These are phyloP conservation scores for Russula vinacea DNA, from an alignment of 768 basidiomycete species.

Conservation along the genomic window DNA sequence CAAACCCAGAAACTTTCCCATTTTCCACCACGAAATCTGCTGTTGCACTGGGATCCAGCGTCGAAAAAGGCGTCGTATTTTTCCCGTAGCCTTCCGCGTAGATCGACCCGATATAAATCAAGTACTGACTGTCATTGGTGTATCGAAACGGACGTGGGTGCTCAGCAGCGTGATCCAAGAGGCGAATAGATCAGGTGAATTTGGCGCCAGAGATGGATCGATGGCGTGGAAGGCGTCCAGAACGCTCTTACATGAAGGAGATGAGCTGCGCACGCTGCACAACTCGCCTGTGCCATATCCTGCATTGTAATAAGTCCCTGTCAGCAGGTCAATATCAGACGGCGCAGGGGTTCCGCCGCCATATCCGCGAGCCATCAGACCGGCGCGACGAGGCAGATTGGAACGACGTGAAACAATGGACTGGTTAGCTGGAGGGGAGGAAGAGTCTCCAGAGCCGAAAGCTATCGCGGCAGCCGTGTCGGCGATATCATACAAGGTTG, in stretches of 20 bases:
- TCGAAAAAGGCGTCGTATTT: slow-evolving; percentile 12
- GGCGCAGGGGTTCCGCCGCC: no score
- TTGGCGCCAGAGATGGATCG: background rate
- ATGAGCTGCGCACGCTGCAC: slow-evolving; percentile 13
- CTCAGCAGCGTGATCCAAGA: background rate
- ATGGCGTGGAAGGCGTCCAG: slow-evolving; percentile 8
- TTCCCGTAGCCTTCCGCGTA: slow-evolving; percentile 22
- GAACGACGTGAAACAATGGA: background rate
- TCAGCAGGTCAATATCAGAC: background rate
- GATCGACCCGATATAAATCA: background rate
- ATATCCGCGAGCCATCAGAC: background rate
- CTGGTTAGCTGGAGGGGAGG: no score
- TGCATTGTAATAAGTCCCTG: slow-evolving; percentile 9
- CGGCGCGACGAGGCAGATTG: background rate
- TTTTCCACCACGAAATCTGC: slow-evolving; percentile 13
- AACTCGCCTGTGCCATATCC: slow-evolving; percentile 13
- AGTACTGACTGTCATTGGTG: background rate
- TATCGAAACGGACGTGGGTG: slow-evolving; percentile 3
- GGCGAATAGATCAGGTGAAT: slow-evolving; percentile 14
- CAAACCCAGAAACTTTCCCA: background rate
- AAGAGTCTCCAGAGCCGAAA: no score
- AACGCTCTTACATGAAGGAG: slow-evolving; percentile 10
- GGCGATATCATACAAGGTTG: background rate
- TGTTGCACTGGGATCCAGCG: background rate
- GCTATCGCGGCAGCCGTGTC: background rate